These are phyloP conservation scores for Lentinula guzmanii DNA, from an alignment of 768 basidiomycete genomes.

Conservation along the genomic window DNA sequence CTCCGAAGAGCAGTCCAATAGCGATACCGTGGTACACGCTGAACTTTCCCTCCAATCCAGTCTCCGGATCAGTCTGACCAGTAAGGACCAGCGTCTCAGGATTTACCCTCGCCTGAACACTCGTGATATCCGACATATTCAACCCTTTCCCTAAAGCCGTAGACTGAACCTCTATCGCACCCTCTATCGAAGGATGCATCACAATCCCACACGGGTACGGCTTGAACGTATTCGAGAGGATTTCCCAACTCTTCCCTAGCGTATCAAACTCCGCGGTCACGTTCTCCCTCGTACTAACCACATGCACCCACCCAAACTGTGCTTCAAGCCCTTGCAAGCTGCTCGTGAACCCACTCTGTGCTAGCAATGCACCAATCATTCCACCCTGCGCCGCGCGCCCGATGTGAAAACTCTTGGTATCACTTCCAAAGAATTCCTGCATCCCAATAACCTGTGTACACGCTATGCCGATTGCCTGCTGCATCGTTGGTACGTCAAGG, in stretches of 20 bases:
- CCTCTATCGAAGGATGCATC: conserved; percentile 17
- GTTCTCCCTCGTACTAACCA: conserved; percentile 13
- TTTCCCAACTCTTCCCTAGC: conserved; percentile 14
- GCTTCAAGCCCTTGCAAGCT: conserved; percentile 16
- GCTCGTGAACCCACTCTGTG: conserved; percentile 14
- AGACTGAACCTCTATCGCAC: conserved; percentile 14
- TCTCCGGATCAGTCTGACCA: conserved; percentile 16
- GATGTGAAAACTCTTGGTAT: conserved; percentile 19
- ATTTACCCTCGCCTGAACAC: conserved; percentile 14
- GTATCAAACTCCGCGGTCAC: conserved; percentile 10
- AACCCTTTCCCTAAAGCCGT: conserved; percentile 4
- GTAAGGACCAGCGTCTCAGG: conserved; percentile 16
- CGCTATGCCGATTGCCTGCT: conserved; percentile 18
- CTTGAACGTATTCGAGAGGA: conserved; percentile 16
- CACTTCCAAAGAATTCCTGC: conserved; percentile 17
- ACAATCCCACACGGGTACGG: conserved; percentile 19
- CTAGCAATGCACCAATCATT: conserved; percentile 16
- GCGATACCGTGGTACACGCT: conserved; percentile 18
- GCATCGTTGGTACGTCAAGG: conserved; percentile 13
- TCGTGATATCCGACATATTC: conserved; percentile 9
- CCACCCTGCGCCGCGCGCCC: conserved; percentile 18
- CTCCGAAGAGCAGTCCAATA: conserved; percentile 13
- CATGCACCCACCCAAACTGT: conserved; percentile 17
- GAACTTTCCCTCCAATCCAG: conserved; percentile 19
- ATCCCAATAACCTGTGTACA: conserved; percentile 19